These are phyloP conservation scores for Euphorbia schlechtendalii DNA, from an alignment of 441 rosid species.

Conservation along the genomic window DNA sequence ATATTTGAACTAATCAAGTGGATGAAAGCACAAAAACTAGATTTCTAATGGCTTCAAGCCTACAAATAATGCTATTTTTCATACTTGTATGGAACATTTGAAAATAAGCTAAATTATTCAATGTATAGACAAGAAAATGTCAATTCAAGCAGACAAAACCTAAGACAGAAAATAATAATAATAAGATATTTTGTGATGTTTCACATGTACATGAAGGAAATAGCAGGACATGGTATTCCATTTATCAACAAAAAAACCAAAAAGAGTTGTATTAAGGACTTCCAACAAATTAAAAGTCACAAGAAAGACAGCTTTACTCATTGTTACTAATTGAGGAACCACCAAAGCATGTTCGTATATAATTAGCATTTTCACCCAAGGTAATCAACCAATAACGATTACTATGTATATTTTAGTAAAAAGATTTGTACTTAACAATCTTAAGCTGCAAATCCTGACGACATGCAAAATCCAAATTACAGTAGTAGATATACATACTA, in stretches of 20 bases:
- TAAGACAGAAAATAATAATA: too few species aligned
- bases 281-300: neutral
- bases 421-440: too few species aligned
- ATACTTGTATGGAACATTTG: neutral
- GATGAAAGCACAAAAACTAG: neutral
- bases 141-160: neutral
- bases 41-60: neutral
- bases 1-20: neutral
- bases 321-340: neutral
- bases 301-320: neutral
- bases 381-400: too few species aligned
- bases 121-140: neutral
- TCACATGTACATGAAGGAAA: neutral
- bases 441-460: too few species aligned
- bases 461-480: too few species aligned
- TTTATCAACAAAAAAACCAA: neutral
- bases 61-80: neutral
- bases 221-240: neutral
- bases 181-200: too few species aligned
- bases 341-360: neutral
- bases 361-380: neutral
- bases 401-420: too few species aligned
- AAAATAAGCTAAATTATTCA: neutral
- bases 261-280: neutral
- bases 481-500: too few species aligned